phyloP scores from a whole-genome alignment of 2,329 filamentous ascomycete species.

The Didymella arachidicola region DNA sequence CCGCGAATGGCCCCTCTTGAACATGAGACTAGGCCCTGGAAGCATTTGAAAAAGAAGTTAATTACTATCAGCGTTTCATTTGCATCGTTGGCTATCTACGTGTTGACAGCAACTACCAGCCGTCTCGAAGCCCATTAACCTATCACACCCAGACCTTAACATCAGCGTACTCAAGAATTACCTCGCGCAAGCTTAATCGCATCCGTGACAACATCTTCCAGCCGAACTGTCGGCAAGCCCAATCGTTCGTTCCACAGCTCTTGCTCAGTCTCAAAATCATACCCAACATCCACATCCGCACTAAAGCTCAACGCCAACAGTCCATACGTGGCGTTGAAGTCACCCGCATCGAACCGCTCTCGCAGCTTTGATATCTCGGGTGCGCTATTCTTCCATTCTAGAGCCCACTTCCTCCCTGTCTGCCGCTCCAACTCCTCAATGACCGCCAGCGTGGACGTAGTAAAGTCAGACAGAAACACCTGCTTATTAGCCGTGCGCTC shows the following conservation, averaged over 20 bases:
- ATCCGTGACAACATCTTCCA: background rate
- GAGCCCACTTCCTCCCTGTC: background rate
- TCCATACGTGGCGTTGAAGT: background rate
- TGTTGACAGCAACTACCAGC: too few relatives aligned
- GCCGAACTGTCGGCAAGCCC: background rate
- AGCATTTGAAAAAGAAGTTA: too few relatives aligned
- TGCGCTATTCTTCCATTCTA: background rate
- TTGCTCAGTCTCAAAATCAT: background rate
- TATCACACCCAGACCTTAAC: background rate
- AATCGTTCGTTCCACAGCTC: conserved; percentile 1
- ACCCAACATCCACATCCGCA: conserved; percentile 1
- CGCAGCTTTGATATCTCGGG: background rate
- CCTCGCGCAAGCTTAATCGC: background rate
- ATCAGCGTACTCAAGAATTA: background rate
- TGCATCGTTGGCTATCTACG: too few relatives aligned
- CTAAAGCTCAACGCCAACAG: background rate
- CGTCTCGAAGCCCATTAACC: too few relatives aligned
- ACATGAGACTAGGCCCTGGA: too few relatives aligned
- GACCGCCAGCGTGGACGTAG: background rate
- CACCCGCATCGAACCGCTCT: background rate
- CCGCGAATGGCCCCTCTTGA: too few relatives aligned
- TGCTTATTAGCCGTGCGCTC: background rate
- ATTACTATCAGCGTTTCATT: too few relatives aligned
- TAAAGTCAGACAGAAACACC: background rate
- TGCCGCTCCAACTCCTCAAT: background rate